These are phyloP conservation scores for Hygrocybe punicea DNA, from an alignment of 768 basidiomycete species.

Conservation along the genomic window DNA sequence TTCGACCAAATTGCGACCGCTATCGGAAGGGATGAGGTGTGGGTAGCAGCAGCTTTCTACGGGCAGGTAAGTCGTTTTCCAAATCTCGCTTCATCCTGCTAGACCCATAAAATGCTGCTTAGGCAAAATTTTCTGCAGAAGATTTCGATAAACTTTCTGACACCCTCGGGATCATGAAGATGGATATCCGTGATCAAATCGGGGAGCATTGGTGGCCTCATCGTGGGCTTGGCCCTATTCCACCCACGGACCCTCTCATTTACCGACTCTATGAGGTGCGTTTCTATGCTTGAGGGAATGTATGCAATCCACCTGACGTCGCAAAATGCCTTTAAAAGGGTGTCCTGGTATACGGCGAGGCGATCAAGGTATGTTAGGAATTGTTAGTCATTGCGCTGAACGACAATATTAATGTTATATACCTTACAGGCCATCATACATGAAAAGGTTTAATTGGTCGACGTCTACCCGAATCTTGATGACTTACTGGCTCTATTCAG, in stretches of 20 bases:
- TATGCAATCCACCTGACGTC: no score
- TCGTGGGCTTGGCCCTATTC: slow-evolving; percentile 64
- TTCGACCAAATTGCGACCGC: slow-evolving; percentile 66
- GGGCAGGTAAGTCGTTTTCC: slow-evolving; percentile 51
- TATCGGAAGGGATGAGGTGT: slow-evolving; percentile 73
- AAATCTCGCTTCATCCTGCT: neutral
- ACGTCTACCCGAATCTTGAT: neutral
- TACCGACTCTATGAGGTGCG: slow-evolving; percentile 78
- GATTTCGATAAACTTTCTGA: slow-evolving; percentile 54
- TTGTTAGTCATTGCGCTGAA: no score
- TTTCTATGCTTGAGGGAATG: neutral
- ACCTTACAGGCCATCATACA: slow-evolving; percentile 60
- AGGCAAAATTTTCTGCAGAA: slow-evolving; percentile 67
- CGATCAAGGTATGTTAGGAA: slow-evolving; percentile 86
- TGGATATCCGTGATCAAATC: slow-evolving; percentile 41
- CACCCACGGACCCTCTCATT: slow-evolving; percentile 75
- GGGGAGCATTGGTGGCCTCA: slow-evolving; percentile 74
- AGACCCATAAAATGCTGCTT: slow-evolving; percentile 2
- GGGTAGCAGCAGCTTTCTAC: slow-evolving; percentile 80
- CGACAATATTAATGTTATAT: neutral
- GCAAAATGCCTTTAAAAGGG: slow-evolving; percentile 38
- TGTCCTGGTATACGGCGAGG: slow-evolving; percentile 72
- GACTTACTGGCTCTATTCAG: slow-evolving; percentile 31
- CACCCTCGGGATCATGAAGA: slow-evolving; percentile 47
- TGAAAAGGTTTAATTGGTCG: slow-evolving; percentile 51